A percentile compares a stretch with the other conserved stretches of the same genome.
Conservation (phyloP, 768 basidiomycete species). For the Tulasnella sp. region DNA sequence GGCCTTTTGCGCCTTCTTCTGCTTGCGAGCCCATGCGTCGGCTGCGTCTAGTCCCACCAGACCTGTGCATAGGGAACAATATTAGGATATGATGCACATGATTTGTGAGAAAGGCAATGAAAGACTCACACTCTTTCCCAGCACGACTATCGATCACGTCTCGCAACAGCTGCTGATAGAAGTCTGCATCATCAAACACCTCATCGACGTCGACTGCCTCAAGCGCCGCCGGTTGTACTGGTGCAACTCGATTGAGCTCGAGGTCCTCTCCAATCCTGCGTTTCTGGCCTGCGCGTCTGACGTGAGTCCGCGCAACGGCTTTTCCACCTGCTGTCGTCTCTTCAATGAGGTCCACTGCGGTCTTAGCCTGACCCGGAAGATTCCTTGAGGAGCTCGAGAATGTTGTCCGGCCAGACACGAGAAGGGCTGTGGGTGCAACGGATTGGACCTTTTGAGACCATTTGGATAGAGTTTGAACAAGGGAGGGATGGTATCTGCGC, state of each 20-base stretch:
- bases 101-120: not conserved
- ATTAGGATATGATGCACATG: not conserved
- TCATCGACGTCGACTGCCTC: conserved; percentile 21
- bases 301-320: conserved; percentile 52
- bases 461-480: conserved; percentile 72
- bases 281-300: conserved; percentile 39
- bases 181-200: conserved; percentile 81
- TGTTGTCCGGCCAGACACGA: conserved; percentile 50
- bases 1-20: conserved; percentile 53
- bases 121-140: conserved; percentile 11
- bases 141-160: conserved; percentile 65
- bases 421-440: conserved; percentile 67
- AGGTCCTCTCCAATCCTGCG: conserved; percentile 1
- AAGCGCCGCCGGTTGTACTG: conserved; percentile 31
- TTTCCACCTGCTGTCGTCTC: conserved; percentile 52
- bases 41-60: not conserved
- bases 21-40: conserved; percentile 36
- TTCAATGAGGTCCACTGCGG: conserved; percentile 66
- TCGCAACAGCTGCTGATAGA: conserved; percentile 83
- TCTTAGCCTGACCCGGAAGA: conserved; percentile 42
- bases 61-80: not conserved
- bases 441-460: conserved; percentile 97
- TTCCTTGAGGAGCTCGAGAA: conserved; percentile 42
- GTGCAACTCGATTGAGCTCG: conserved; percentile 27
- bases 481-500: conserved; percentile 52